Conservation (phyloP, 2,329 filamentous ascomycete genomes). For the Colletotrichum liaoningense region DNA sequence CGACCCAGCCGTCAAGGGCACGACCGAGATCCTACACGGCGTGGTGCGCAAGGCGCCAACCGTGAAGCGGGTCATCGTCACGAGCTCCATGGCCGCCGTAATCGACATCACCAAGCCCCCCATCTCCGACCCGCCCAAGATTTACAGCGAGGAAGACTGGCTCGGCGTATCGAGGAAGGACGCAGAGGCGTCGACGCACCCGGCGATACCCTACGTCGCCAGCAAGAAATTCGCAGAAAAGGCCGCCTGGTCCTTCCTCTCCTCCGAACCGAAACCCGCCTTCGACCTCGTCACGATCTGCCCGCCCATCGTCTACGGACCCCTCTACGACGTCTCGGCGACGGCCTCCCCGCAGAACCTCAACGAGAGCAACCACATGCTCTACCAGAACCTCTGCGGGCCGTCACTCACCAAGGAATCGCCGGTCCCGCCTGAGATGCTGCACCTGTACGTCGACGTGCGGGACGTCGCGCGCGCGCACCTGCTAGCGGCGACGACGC, state of each 20-base stretch:
- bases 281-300: constrained; percentile 52
- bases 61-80: constrained; percentile 73
- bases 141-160: constrained; percentile 62
- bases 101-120: constrained; percentile 48
- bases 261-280: constrained; percentile 36
- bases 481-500: constrained; percentile 38
- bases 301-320: constrained; percentile 31
- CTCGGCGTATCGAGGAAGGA: not conserved
- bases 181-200: constrained; percentile 47
- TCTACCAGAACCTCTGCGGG: constrained; percentile 22
- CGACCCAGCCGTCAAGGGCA: constrained; percentile 66
- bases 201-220: constrained; percentile 52
- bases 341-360: constrained; percentile 2
- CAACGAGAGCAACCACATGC: constrained; percentile 20
- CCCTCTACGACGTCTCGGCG: not conserved
- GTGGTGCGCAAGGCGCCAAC: constrained; percentile 54
- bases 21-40: constrained; percentile 60
- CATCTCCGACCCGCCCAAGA: constrained; percentile 50
- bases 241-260: constrained; percentile 47
- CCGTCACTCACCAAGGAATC: not conserved
- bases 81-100: constrained; percentile 59
- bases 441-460: constrained; percentile 44
- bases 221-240: constrained; percentile 60
- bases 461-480: constrained; percentile 42
- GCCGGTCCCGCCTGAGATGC: constrained; percentile 31